Percentiles rank a stretch among this genome's conserved stretches.
These are phyloP conservation scores for Hanseniaspora uvarum DNA, from an alignment of 1,139 yeast species.

Conservation along the genomic window DNA sequence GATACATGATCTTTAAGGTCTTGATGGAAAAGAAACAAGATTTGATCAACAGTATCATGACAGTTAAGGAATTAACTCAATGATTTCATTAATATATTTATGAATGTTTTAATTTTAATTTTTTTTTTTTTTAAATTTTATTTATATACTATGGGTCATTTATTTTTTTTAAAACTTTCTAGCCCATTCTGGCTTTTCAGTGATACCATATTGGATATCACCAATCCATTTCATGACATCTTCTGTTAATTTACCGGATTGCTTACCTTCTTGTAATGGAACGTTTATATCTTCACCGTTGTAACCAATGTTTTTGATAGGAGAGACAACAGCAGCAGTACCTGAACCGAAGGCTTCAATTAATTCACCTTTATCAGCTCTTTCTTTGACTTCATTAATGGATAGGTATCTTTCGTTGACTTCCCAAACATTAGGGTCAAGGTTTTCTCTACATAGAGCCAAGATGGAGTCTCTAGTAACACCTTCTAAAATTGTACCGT, in stretches of 20 bases:
- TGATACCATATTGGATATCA: constrained; percentile 79
- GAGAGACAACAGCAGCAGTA: constrained; percentile 94
- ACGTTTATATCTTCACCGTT: constrained; percentile 59
- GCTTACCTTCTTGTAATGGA: constrained; percentile 68
- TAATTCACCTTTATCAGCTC: constrained; percentile 67
- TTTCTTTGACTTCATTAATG: constrained; percentile 68
- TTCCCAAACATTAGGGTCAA: constrained; percentile 65
- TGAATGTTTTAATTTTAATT: neutral
- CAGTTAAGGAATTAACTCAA: constrained; percentile 10
- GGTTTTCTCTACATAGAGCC: constrained; percentile 60
- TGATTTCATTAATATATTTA: neutral
- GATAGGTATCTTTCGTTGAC: constrained; percentile 73
- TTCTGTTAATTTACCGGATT: constrained; percentile 69
- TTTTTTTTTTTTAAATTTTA: too few relatives aligned
- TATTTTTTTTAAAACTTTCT: constrained; percentile 47
- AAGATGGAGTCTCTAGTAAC: constrained; percentile 88
- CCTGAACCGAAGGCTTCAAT: constrained; percentile 96
- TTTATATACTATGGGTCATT: too few relatives aligned
- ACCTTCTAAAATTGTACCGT: constrained; percentile 94
- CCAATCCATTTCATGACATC: constrained; percentile 74
- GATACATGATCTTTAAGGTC: constrained; percentile 13
- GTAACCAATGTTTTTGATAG: constrained; percentile 80
- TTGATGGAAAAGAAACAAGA: constrained; percentile 16
- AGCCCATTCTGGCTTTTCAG: constrained; percentile 42
- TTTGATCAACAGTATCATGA: constrained; percentile 12